A percentile compares a stretch with the other conserved stretches of the same genome.
phyloP scores from a whole-genome alignment of 495 filamentous ascomycete genomes.

The Hypoxylon trugodes region DNA sequence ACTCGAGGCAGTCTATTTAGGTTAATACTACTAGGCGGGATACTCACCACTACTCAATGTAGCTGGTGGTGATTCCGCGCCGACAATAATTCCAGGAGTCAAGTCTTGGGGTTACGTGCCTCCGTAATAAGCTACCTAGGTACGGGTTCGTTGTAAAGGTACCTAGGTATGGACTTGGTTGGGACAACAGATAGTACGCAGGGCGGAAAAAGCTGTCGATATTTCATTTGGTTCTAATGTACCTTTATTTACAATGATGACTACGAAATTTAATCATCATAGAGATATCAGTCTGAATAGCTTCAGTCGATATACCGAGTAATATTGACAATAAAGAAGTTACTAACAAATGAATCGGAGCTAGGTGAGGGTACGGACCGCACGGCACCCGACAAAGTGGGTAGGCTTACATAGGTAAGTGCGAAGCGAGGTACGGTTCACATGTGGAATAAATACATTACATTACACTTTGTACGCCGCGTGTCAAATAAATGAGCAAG shows the following conservation, averaged over 20 bases:
- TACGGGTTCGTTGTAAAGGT: neutral
- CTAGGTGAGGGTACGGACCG: constrained; percentile 4
- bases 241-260: neutral
- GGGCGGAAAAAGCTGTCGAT: neutral
- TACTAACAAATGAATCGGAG: constrained; percentile 4
- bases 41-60: neutral
- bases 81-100: neutral
- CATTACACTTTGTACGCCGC: constrained; percentile 22
- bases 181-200: neutral
- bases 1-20: constrained; percentile 18
- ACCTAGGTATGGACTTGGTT: neutral
- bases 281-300: too few relatives aligned
- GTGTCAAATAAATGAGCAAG: constrained; percentile 37
- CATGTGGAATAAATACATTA: too few relatives aligned
- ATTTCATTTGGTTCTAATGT: neutral
- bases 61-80: neutral
- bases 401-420: neutral
- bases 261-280: neutral
- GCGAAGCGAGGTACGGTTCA: constrained; percentile 10
- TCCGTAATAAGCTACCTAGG: constrained; percentile 1
- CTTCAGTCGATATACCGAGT: too few relatives aligned
- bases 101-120: neutral
- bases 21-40: constrained; percentile 16
- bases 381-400: constrained; percentile 13
- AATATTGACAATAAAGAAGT: too few relatives aligned